These are phyloP conservation scores for Hysterangium stoloniferum DNA, from an alignment of 768 basidiomycete genomes.

Conservation along the genomic window DNA sequence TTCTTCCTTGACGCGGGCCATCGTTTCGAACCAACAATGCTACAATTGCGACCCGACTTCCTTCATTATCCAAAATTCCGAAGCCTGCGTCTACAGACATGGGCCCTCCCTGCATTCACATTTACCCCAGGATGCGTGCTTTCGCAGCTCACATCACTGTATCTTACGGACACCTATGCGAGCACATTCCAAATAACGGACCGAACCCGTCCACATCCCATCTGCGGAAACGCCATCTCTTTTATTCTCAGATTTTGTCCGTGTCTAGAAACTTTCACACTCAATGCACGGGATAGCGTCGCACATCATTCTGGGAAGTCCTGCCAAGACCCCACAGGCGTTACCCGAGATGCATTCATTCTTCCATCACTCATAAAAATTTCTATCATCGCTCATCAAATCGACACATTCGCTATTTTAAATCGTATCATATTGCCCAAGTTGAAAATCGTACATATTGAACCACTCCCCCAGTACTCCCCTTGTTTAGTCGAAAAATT, in stretches of 20 bases:
- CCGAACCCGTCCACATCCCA: background rate
- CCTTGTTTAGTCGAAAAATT: background rate
- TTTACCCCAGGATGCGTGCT: background rate
- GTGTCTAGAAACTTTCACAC: no score
- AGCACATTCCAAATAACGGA: background rate
- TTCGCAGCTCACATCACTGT: background rate
- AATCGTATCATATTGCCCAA: background rate
- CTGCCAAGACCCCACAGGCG: no score
- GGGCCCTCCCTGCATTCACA: background rate
- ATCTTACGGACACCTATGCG: background rate
- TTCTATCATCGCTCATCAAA: background rate
- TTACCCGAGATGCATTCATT: no score
- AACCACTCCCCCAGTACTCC: background rate
- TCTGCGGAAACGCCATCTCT: no score
- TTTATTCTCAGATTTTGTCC: no score
- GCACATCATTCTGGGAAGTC: no score
- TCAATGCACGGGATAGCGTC: no score
- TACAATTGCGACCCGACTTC: background rate
- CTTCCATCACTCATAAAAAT: background rate
- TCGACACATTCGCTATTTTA: background rate
- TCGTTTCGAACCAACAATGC: background rate
- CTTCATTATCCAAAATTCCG: background rate
- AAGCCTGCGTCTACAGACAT: background rate
- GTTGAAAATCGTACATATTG: background rate
- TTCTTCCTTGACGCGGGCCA: background rate